Evolutionary conservation across 768 basidiomycete species (phyloP).

Genomic region (Pleurotus salmoneostramineus): DNA sequence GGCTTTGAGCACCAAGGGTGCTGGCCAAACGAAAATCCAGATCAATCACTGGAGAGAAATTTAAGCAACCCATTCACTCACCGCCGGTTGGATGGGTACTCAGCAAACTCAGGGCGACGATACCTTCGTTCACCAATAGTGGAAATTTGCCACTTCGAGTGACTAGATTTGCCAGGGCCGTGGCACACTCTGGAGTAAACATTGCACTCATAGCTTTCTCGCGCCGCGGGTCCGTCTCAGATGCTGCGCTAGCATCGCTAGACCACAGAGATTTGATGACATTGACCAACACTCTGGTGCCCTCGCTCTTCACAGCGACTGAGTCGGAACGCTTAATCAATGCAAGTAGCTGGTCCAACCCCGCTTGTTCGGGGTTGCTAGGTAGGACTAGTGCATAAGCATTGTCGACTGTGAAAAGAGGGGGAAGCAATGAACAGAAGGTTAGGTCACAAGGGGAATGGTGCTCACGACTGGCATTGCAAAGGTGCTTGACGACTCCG

Average conservation of each 20-base stretch:
- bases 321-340: conserved; percentile 79
- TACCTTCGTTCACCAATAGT: conserved; percentile 83
- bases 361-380: conserved; percentile 24
- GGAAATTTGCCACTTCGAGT: conserved; percentile 78
- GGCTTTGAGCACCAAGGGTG: conserved; percentile 56
- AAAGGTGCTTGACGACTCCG: conserved; percentile 86
- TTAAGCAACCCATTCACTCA: conserved; percentile 25
- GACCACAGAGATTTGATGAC: conserved; percentile 77
- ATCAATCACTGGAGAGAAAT: neutral
- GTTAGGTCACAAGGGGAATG: neutral
- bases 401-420: conserved; percentile 31
- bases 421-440: no score
- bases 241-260: conserved; percentile 20
- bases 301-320: conserved; percentile 82
- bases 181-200: conserved; percentile 49
- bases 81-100: conserved; percentile 64
- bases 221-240: conserved; percentile 31
- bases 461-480: conserved; percentile 63
- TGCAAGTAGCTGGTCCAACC: conserved; percentile 66
- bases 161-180: conserved; percentile 66
- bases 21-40: conserved; percentile 30
- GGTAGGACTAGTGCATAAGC: conserved; percentile 52
- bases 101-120: conserved; percentile 78
- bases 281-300: conserved; percentile 85
- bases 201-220: conserved; percentile 51